Percentiles rank a stretch among this genome's conserved stretches.
phyloP scores from a whole-genome alignment of 164 flowering plant species.

The Vitis riparia region DNA sequence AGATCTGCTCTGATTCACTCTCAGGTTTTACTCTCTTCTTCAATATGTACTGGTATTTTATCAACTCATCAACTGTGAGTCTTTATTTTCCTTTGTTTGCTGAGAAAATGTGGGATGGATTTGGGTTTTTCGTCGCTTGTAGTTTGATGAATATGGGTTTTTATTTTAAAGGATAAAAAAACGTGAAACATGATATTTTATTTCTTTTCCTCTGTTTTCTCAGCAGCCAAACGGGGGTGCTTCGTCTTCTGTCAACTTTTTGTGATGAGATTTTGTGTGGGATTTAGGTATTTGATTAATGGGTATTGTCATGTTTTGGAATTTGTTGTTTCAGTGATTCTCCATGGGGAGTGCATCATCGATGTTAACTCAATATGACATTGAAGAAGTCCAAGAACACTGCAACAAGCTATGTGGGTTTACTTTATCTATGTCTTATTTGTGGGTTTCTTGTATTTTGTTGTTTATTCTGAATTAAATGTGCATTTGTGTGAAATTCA shows the following conservation, averaged over 20 bases:
- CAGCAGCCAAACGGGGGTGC: neutral
- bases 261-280: neutral
- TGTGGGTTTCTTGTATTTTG: neutral
- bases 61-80: neutral
- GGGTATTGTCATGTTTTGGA: neutral
- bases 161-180: too few species aligned
- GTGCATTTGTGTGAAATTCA: conserved; percentile 16
- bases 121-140: neutral
- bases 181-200: neutral
- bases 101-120: neutral
- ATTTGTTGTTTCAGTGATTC: conserved; percentile 4
- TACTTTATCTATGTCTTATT: neutral
- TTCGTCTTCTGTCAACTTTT: neutral
- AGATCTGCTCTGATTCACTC: neutral
- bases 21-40: neutral
- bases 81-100: neutral
- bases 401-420: conserved; percentile 68
- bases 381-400: conserved; percentile 92
- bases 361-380: conserved; percentile 89
- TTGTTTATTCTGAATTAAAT: neutral
- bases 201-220: neutral
- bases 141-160: neutral
- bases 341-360: conserved; percentile 86
- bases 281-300: neutral
- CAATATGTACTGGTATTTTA: neutral